Percentiles rank a stretch among this genome's conserved stretches.
phyloP scores from a whole-genome alignment of 139 green algal genomes.

The Tetradesmus lagerheimii region DNA sequence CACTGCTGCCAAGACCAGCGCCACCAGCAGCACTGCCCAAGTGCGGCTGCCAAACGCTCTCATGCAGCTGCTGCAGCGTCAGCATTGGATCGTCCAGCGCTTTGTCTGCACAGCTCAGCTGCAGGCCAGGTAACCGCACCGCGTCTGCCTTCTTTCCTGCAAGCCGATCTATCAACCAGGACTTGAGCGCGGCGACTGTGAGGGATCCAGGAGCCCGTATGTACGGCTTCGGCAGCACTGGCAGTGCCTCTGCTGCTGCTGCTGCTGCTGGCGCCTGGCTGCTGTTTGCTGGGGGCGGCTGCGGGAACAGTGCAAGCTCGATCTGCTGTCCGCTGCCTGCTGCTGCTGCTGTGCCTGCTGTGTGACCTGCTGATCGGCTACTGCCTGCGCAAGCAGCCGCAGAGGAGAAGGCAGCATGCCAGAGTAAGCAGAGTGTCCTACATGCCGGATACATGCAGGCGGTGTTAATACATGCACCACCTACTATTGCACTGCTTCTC shows the following conservation, averaged over 20 bases:
- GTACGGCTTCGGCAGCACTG: constrained; percentile 16
- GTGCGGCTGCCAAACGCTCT: not conserved
- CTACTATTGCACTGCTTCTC: no score
- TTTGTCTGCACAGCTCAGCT: constrained; percentile 2
- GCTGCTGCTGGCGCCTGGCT: not conserved
- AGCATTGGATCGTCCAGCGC: not conserved
- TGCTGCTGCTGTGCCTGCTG: not conserved
- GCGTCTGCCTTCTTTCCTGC: constrained; percentile 22
- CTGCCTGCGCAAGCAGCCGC: not conserved
- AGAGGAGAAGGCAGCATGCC: not conserved
- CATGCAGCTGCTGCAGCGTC: constrained; percentile 21
- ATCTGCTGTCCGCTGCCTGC: not conserved
- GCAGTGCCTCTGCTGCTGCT: not conserved
- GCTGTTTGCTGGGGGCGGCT: not conserved
- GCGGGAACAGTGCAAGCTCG: constrained; percentile 18
- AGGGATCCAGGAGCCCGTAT: not conserved
- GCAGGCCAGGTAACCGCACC: not conserved
- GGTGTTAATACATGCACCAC: no score
- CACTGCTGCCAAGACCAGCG: not conserved
- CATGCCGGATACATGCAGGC: no score
- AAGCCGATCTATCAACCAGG: constrained; percentile 20
- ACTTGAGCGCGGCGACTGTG: not conserved
- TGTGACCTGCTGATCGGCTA: not conserved
- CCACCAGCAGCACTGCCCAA: not conserved
- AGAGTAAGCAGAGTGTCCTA: no score